A percentile compares a stretch with the other conserved stretches of the same genome.
These are phyloP conservation scores for Candida silvatica DNA, from an alignment of 805 yeast genomes.

Conservation along the genomic window DNA sequence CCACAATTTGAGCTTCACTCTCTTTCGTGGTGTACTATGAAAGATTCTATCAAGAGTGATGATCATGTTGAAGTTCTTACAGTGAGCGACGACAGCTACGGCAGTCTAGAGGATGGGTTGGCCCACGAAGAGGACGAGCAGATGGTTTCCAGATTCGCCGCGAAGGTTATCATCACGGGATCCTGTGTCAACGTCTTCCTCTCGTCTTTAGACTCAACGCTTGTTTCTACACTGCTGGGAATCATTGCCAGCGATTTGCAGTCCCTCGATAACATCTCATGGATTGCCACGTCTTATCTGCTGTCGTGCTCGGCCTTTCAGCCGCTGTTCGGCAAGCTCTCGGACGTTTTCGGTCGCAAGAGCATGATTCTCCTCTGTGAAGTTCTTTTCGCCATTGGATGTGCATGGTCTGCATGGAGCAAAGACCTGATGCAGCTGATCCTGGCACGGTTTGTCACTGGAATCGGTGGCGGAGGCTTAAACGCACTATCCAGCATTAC, in stretches of 20 bases:
- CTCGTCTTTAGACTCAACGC: slow-evolving; percentile 42
- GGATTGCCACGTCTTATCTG: slow-evolving; percentile 32
- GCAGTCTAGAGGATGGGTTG: background rate
- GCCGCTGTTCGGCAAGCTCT: slow-evolving; percentile 39
- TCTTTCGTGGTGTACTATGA: too few relatives aligned
- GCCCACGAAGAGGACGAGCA: background rate
- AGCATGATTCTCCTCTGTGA: slow-evolving; percentile 25
- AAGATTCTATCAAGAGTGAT: too few relatives aligned
- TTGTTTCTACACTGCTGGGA: slow-evolving; percentile 42
- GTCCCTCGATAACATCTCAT: slow-evolving; percentile 29
- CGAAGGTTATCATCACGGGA: background rate
- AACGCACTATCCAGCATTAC: slow-evolving; percentile 66
- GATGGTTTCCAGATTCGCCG: background rate
- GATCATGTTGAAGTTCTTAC: too few relatives aligned
- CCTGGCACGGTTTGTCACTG: slow-evolving; percentile 62
- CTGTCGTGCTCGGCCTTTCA: slow-evolving; percentile 37
- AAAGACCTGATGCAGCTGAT: slow-evolving; percentile 32
- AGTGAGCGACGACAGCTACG: background rate
- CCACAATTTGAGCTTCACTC: too few relatives aligned
- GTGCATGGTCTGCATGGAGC: slow-evolving; percentile 31
- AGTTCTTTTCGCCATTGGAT: slow-evolving; percentile 27
- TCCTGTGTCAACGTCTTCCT: slow-evolving; percentile 22
- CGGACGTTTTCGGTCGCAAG: slow-evolving; percentile 45
- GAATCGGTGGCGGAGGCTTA: slow-evolving; percentile 74
- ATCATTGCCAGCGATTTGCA: slow-evolving; percentile 41